Percentiles rank a stretch among this genome's conserved stretches.
phyloP scores from a whole-genome alignment of 495 filamentous ascomycete species.

The Trichodelitschia bisporula region DNA sequence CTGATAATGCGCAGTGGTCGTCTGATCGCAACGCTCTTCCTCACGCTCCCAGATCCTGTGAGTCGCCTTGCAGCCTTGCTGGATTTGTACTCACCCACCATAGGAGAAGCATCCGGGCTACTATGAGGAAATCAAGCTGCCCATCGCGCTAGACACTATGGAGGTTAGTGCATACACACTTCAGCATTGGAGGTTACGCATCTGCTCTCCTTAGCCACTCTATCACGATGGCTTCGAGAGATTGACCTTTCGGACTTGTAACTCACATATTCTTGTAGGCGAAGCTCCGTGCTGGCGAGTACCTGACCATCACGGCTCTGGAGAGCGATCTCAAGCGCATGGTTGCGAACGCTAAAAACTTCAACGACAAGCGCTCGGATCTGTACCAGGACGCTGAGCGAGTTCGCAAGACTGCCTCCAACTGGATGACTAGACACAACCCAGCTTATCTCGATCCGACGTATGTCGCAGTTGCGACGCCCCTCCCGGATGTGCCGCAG shows the following conservation, averaged over 20 bases:
- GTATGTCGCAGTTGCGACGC: constrained; percentile 38
- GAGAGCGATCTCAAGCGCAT: constrained; percentile 58
- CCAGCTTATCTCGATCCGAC: constrained; percentile 37
- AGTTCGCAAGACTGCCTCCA: constrained; percentile 46
- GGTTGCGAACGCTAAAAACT: constrained; percentile 51
- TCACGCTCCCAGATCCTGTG: constrained; percentile 34
- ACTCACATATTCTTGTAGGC: constrained; percentile 11
- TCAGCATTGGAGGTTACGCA: no score
- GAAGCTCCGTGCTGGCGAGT: constrained; percentile 38
- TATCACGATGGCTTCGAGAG: neutral
- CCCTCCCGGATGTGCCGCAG: no score
- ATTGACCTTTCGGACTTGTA: neutral
- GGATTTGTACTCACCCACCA: neutral
- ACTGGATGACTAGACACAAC: constrained; percentile 50
- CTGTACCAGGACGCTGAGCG: constrained; percentile 53
- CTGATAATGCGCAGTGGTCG: constrained; percentile 23
- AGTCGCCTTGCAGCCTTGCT: constrained; percentile 1
- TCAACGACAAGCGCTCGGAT: constrained; percentile 35
- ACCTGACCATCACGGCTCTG: constrained; percentile 32
- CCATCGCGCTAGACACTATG: constrained; percentile 51
- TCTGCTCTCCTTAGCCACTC: neutral
- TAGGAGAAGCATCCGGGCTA: constrained; percentile 40
- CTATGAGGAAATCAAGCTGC: constrained; percentile 43
- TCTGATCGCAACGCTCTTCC: constrained; percentile 44
- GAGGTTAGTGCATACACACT: constrained; percentile 27